Evolutionary conservation across 2,329 filamentous ascomycete species (phyloP).

Genomic region (Aspergillus sp.): DNA sequence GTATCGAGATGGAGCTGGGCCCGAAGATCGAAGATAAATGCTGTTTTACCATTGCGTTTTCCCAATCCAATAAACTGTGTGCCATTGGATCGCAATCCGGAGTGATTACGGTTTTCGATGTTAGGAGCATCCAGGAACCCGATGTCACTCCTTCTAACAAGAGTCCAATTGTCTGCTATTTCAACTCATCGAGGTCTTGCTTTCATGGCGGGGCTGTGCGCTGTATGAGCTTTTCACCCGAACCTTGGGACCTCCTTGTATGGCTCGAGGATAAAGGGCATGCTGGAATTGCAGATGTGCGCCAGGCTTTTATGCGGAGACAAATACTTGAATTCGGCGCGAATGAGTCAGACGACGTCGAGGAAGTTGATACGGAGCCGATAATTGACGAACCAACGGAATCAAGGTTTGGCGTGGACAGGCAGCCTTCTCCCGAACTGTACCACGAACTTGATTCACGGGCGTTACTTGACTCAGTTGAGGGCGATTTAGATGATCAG

Average conservation of each 20-base stretch:
- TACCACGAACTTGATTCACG: slow-evolving; percentile 24
- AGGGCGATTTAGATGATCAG: slow-evolving; percentile 22
- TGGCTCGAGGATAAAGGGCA: slow-evolving; percentile 82
- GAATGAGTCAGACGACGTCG: slow-evolving; percentile 29
- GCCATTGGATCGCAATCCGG: slow-evolving; percentile 53
- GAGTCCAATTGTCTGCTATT: slow-evolving; percentile 64
- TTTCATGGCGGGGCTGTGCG: slow-evolving; percentile 76
- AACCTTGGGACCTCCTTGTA: slow-evolving; percentile 83
- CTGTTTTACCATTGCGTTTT: slow-evolving; percentile 52
- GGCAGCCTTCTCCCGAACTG: slow-evolving; percentile 16
- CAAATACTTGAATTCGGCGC: slow-evolving; percentile 43
- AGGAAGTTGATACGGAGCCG: slow-evolving; percentile 35
- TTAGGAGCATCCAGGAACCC: slow-evolving; percentile 30
- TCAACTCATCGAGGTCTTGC: slow-evolving; percentile 73
- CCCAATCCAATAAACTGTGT: slow-evolving; percentile 49
- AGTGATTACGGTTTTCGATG: slow-evolving; percentile 48
- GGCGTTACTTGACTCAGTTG: slow-evolving; percentile 26
- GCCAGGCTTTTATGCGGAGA: slow-evolving; percentile 45
- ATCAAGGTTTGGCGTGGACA: slow-evolving; percentile 25
- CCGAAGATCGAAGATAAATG: slow-evolving; percentile 41
- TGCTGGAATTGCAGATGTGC: slow-evolving; percentile 49
- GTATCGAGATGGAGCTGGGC: slow-evolving; percentile 43
- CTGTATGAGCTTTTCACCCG: slow-evolving; percentile 88
- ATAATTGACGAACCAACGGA: slow-evolving; percentile 28
- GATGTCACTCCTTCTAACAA: slow-evolving; percentile 28